These are phyloP conservation scores for Haplographium delicatum DNA, from an alignment of 495 filamentous ascomycete species.

Conservation along the genomic window DNA sequence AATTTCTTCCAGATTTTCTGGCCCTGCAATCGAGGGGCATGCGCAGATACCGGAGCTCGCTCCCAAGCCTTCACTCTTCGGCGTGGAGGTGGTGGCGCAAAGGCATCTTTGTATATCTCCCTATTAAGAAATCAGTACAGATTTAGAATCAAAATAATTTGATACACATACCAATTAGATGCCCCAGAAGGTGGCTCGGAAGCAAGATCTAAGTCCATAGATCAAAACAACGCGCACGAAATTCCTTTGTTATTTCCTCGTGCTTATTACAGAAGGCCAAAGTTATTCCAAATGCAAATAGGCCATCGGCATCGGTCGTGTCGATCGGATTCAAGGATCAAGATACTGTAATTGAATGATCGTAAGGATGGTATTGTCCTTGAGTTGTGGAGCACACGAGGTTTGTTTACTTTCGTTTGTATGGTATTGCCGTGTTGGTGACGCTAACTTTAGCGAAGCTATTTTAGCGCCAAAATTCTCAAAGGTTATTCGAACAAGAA, in stretches of 20 bases:
- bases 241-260: too few species aligned
- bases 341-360: not conserved
- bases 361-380: conserved; percentile 9
- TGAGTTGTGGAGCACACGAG: not conserved
- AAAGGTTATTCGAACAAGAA: conserved; percentile 2
- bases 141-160: not conserved
- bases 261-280: too few species aligned
- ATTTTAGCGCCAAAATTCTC: conserved; percentile 12
- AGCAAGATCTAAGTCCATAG: conserved; percentile 5
- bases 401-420: conserved; percentile 8
- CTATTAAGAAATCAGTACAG: conserved; percentile 10
- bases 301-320: too few species aligned
- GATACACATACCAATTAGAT: conserved; percentile 15
- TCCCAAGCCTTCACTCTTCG: conserved; percentile 23
- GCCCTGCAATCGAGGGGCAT: conserved; percentile 24
- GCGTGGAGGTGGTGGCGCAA: conserved; percentile 13
- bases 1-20: conserved; percentile 28
- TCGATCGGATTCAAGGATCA: not conserved
- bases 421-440: not conserved
- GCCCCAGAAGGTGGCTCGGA: not conserved
- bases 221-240: conserved; percentile 1
- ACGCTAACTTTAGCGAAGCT: not conserved
- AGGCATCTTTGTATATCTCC: conserved; percentile 23
- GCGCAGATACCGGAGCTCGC: conserved; percentile 22
- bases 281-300: too few species aligned